Conservation (phyloP, 2,329 filamentous ascomycete species). For the Lasiodiplodia sp. region DNA sequence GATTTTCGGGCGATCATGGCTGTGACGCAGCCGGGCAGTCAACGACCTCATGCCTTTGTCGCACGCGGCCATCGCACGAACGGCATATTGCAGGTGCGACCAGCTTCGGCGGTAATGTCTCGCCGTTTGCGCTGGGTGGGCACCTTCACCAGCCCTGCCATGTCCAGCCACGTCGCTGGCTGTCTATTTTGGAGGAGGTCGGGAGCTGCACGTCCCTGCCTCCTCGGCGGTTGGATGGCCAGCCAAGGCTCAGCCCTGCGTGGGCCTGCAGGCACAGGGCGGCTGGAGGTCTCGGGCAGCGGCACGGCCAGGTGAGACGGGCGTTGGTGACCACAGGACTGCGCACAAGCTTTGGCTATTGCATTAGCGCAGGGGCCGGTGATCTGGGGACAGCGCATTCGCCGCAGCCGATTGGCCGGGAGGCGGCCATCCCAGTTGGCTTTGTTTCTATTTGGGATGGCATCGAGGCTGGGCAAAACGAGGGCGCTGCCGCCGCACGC, state of each 20-base stretch:
- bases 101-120: neutral
- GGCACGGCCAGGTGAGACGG: constrained; percentile 13
- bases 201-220: constrained; percentile 13
- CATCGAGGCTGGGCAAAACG: constrained; percentile 18
- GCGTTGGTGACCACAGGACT: constrained; percentile 12
- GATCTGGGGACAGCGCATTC: constrained; percentile 21
- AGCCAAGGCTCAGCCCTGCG: constrained; percentile 26
- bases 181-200: constrained; percentile 25
- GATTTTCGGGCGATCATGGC: neutral
- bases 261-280: constrained; percentile 9
- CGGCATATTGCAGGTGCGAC: constrained; percentile 1
- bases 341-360: constrained; percentile 11
- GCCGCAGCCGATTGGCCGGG: constrained; percentile 16
- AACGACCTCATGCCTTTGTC: neutral
- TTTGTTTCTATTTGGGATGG: constrained; percentile 24
- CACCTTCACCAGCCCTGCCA: neutral
- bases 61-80: constrained; percentile 16
- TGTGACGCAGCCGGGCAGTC: neutral
- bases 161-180: constrained; percentile 12
- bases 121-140: neutral
- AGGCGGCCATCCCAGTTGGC: neutral
- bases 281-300: neutral
- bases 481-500: constrained; percentile 5
- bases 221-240: neutral
- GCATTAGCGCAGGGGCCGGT: constrained; percentile 9